A percentile compares a stretch with the other conserved stretches of the same genome.
Conservation (phyloP, 2,329 filamentous ascomycete genomes). For the Penicillium sp. region DNA sequence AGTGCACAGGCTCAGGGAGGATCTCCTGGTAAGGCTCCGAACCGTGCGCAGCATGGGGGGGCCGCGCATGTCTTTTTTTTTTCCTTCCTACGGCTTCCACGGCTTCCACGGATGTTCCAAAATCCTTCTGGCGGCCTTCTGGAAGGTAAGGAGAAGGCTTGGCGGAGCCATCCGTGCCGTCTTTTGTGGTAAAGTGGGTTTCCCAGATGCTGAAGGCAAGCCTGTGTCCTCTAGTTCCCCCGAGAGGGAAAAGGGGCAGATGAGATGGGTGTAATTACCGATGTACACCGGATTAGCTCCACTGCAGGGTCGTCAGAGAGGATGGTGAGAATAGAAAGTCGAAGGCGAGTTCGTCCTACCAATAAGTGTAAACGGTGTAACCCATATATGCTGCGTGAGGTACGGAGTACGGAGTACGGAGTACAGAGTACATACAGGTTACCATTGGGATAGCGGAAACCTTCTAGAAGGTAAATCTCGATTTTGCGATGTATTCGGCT, state of each 20-base stretch:
- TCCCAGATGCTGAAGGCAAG: constrained; percentile 20
- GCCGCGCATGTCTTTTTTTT: constrained; percentile 9
- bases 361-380: background rate
- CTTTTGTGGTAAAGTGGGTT: constrained; percentile 16
- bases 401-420: background rate
- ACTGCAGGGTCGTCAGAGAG: background rate
- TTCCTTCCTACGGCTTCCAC: constrained; percentile 12
- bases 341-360: background rate
- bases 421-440: background rate
- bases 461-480: constrained; percentile 35
- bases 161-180: constrained; percentile 19
- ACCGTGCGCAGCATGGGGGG: constrained; percentile 20
- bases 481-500: constrained; percentile 26
- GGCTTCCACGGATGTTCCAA: constrained; percentile 16
- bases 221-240: constrained; percentile 16
- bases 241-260: constrained; percentile 16
- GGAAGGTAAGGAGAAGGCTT: constrained; percentile 29
- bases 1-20: constrained; percentile 9
- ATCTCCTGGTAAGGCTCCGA: constrained; percentile 13
- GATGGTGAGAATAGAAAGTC: background rate
- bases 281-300: constrained; percentile 13
- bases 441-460: constrained; percentile 18
- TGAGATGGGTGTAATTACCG: constrained; percentile 20
- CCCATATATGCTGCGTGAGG: background rate
- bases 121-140: constrained; percentile 24